These are phyloP conservation scores for Trichoderma brevicompactum DNA, from an alignment of 2,329 filamentous ascomycete genomes.

Conservation along the genomic window DNA sequence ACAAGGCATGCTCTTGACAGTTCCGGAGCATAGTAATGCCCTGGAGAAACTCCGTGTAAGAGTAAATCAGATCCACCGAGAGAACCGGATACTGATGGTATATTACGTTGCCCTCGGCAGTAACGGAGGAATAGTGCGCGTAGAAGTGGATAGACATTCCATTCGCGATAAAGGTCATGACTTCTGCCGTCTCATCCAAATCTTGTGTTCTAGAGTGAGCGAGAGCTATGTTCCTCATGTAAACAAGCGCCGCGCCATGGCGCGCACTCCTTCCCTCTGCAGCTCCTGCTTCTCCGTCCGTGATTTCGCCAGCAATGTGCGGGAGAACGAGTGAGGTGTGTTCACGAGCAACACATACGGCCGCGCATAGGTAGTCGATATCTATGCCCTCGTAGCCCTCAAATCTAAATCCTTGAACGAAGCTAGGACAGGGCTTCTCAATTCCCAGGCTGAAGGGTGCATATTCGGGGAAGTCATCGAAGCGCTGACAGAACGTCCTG, in stretches of 20 bases:
- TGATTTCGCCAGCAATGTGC: conserved; percentile 38
- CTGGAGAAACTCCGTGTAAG: conserved; percentile 29
- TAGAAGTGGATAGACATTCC: conserved; percentile 36
- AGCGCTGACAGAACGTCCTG: not conserved
- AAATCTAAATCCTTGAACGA: not conserved
- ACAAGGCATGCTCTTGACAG: conserved; percentile 34
- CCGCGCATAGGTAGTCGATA: not conserved
- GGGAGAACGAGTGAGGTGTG: conserved; percentile 35
- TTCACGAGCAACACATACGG: not conserved
- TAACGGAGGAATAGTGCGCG: conserved; percentile 36
- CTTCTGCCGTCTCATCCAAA: conserved; percentile 31
- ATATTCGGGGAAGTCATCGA: conserved; percentile 17
- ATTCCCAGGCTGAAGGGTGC: conserved; percentile 1
- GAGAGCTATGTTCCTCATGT: conserved; percentile 37
- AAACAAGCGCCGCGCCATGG: conserved; percentile 38
- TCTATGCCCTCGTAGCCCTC: not conserved
- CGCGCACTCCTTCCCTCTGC: conserved; percentile 34
- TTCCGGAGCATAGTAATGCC: conserved; percentile 35
- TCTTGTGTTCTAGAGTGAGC: conserved; percentile 30
- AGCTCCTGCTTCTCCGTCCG: conserved; percentile 29
- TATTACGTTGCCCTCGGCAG: conserved; percentile 29
- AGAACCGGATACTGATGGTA: conserved; percentile 35
- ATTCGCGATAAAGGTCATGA: conserved; percentile 38
- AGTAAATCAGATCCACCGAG: conserved; percentile 30
- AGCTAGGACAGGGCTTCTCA: conserved; percentile 14